These are phyloP conservation scores for Hygrophorus russula DNA, from an alignment of 768 basidiomycete genomes.

Conservation along the genomic window DNA sequence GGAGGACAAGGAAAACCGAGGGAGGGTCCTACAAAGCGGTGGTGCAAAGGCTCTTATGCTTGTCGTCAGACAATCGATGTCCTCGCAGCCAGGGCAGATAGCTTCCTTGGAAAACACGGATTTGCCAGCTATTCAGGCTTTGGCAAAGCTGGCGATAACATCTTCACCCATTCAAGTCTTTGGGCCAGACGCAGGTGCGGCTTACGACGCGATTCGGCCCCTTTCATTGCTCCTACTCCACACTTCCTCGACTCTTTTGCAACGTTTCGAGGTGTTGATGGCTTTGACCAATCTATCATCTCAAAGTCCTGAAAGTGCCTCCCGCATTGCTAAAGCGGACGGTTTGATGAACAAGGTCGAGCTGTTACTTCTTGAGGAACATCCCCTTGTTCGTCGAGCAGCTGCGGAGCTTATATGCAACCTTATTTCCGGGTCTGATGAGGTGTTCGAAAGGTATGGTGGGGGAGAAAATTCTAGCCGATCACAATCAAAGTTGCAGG, in stretches of 20 bases:
- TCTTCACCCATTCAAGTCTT: slow-evolving; percentile 85
- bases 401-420: slow-evolving; percentile 91
- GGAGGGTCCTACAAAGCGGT: slow-evolving; percentile 66
- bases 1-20: slow-evolving; percentile 69
- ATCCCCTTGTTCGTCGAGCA: slow-evolving; percentile 73
- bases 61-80: slow-evolving; percentile 40
- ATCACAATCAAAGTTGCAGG: slow-evolving; percentile 51
- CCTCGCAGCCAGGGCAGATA: slow-evolving; percentile 13
- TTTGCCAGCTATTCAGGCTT: slow-evolving; percentile 69
- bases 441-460: slow-evolving; percentile 64
- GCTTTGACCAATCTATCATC: slow-evolving; percentile 93
- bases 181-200: slow-evolving; percentile 67
- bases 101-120: slow-evolving; percentile 29
- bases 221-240: slow-evolving; percentile 65
- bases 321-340: slow-evolving; percentile 51
- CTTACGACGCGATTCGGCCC: slow-evolving; percentile 78
- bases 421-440: slow-evolving; percentile 66
- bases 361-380: slow-evolving; percentile 70
- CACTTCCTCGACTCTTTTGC: slow-evolving; percentile 57
- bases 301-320: slow-evolving; percentile 50
- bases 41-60: slow-evolving; percentile 56
- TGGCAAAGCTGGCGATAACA: slow-evolving; percentile 90
- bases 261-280: slow-evolving; percentile 91
- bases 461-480: slow-evolving; percentile 29
- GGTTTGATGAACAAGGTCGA: slow-evolving; percentile 59